phyloP scores from a whole-genome alignment of 2,329 filamentous ascomycete genomes.

The Uncinocarpus reesii region DNA sequence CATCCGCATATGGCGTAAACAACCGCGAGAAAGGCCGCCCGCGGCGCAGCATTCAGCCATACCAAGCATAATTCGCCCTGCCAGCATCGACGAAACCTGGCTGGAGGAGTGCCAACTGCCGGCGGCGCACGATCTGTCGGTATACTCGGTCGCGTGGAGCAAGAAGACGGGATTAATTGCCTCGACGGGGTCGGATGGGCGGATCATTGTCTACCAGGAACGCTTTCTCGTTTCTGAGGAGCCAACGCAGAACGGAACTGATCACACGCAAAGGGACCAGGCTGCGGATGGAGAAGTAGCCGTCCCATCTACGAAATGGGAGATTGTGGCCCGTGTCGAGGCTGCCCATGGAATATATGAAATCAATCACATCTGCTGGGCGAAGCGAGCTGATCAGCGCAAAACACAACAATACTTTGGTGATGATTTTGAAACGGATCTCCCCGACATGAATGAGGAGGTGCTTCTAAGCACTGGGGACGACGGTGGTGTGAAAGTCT shows the following conservation, averaged over 20 bases:
- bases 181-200: constrained; percentile 81
- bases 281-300: background rate
- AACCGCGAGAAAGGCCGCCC: constrained; percentile 36
- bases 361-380: constrained; percentile 87
- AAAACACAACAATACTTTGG: constrained; percentile 5
- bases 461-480: constrained; percentile 86
- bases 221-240: constrained; percentile 9
- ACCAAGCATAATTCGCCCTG: constrained; percentile 78
- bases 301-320: constrained; percentile 51
- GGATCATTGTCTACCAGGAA: constrained; percentile 70
- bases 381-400: constrained; percentile 56
- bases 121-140: constrained; percentile 61
- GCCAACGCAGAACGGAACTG: background rate
- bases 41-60: constrained; percentile 43
- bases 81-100: constrained; percentile 70
- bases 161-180: constrained; percentile 63
- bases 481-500: constrained; percentile 77
- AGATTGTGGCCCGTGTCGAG: constrained; percentile 55
- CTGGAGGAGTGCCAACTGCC: constrained; percentile 66
- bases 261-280: background rate
- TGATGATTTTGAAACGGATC: constrained; percentile 3
- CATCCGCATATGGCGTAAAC: constrained; percentile 67
- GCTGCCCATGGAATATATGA: constrained; percentile 86
- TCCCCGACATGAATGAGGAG: constrained; percentile 59
- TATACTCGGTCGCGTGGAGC: constrained; percentile 84